Base-by-base conservation (phyloP, 2,329 filamentous ascomycete genomes). In the Penicillium brevicompactum region DNA sequence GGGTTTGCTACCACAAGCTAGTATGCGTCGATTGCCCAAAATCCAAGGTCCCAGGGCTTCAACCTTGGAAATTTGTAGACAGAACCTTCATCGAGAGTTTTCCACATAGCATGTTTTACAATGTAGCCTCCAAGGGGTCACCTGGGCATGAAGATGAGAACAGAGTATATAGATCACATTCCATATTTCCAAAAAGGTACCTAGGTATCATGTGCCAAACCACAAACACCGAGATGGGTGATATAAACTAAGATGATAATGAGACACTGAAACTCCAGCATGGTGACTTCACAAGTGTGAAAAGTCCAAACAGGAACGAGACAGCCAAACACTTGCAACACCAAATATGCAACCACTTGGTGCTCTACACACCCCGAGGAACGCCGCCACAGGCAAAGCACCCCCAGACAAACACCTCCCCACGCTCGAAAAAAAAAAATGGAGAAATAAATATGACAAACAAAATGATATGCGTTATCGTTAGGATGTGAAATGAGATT, bases 331-430 rank as follows among this genome's bases (percentile, higher is more conserved):
- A 43, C 42, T 48, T 42, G 56, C 51, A 59, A 64, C 58, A 56
- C 62, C 63, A 59, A 55, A 53, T 57, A 65, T 65, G 62, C 62
- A 60, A 59, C 55, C 56, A 49, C 55, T 53, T 50, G 49, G 50
- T 55, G 55, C 56, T 53, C 47, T 57, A 42, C 18, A 60, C 46
- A 52, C 49, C 51, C 42, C n/a, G 22, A 57, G 50, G 54, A 53
- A 44, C 49, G 46, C 51, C 49, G 50, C 46, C 46, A 51, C 55
- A 46, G 52, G 46, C 31, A 53, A 53, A 51, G 24, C 24, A 53
- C 46, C 42, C 47, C 59, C 48, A 47, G 48, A 54, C 41, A 41
- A 60, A 46, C 52, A 51, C 27, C 37, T 27, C 46, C 49, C 41
- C 32, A 46, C 40, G 53, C 53, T 49, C 38, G 47, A 57, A 57